Evolutionary conservation across 345 rosid genomes (phyloP), one percentile per base, ranked within the genome.

Genomic region (Hibiscus tridactylites): DNA sequence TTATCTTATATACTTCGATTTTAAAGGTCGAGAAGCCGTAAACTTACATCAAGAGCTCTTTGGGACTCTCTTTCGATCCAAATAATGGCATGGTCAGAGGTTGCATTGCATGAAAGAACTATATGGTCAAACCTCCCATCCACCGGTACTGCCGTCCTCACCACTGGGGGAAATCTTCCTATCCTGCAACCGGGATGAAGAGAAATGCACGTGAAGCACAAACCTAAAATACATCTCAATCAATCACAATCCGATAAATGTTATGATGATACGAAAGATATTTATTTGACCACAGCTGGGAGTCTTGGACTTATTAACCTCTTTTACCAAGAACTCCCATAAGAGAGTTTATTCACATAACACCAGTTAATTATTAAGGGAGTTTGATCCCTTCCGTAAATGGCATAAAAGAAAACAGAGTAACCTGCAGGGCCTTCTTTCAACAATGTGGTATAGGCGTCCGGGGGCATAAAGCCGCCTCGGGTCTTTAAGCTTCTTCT

Each of bases 101-200:
- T 91, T 53, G 92, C 92, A 78, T 92, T 95, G 80, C 96, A 90
- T 17, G 97, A 90, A 65, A 95, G 90, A 77, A 89, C 97, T 9
- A 86, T 76, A 78, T 89, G 96, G 87, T 95, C 97, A 73, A 95
- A 95, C 73, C 97, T 88, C 73, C 97, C 97, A 79, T 95, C 97
- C 62, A 95, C 97, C 21, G 99, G 99, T 5, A 92, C 99, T 62
- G 99, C 99, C 21, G 96, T 95, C 82, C 90, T 90, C 80, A 95
- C 99, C 76, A 90, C 87, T 0, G 99, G 96, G 19, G 97, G 99
- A 87, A 77, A 86, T 77, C 97, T 86, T 81, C 96, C 93, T 3
- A 86, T 63, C 86, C 99, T 95, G 81, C 78, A 79, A 81, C 76
- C 76, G 71, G 19, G 24, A 50, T 57, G 35, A 33, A 2, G 39